Evolutionary conservation across 1,139 yeast genomes (phyloP), one percentile per base, ranked within the genome.

Genomic region (Candida anutae): DNA sequence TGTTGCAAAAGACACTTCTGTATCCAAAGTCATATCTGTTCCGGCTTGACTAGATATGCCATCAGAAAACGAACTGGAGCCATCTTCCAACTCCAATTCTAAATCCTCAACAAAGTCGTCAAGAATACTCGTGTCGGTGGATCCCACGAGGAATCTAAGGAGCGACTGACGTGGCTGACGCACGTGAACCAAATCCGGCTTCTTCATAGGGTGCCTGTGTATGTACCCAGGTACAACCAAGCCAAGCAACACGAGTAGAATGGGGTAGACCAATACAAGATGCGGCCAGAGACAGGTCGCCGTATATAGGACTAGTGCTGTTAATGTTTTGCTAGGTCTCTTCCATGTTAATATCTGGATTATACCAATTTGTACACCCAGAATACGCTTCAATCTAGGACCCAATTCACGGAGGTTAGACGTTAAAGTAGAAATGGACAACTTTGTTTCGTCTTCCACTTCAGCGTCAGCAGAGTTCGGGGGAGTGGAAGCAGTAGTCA

Each of bases 201-300:
- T 55, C 16, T 62, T 54, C 41, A 74, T 58, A 0, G 88, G 94
- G 47, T 85, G 95, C 30, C 85, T 62, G 29, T 69, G 62, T 13
- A 74, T 58, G 44, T 77, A 87, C 1, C 83, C 85, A 0, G 94
- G 90, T 1, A 80, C 59, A 57, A 85, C 62, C 2, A 80, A 57
- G 0, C 77, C 78, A 35, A 69, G 61, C 21, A 80, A 48, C 4
- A 83, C 33, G 28, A 62, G 67, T 1, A 78, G 36, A 21, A 82
- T 45, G 0, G 96, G 95, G 23, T 77, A 58, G 1, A 77, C 68
- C 21, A 79, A 51, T 5, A 84, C 59, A 28, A 82, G 54, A 45
- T 77, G 77, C 0, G 95, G 95, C 58, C 82, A 70, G 24, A 80
- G 52, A 43, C 83, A 76, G 3, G 72, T 59, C 34, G 74, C 61